Conservation (phyloP, 805 yeast genomes). For the Wickerhamomyces chambardii region DNA sequence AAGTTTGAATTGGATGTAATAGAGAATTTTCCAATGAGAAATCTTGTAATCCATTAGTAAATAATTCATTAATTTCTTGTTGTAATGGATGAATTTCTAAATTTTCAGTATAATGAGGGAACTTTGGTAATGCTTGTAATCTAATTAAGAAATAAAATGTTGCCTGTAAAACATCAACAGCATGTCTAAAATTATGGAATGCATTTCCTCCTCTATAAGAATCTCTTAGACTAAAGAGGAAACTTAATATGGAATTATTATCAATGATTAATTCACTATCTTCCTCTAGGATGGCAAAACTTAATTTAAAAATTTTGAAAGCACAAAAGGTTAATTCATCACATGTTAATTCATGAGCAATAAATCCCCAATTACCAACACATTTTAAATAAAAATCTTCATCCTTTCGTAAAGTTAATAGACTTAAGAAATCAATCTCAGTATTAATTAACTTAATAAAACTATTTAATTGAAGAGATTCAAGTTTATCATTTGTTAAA, state of each 20-base stretch:
- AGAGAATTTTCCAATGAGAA: constrained; percentile 8
- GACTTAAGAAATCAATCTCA: constrained; percentile 18
- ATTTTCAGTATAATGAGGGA: constrained; percentile 11
- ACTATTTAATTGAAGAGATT: constrained; percentile 6
- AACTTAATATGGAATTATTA: constrained; percentile 42
- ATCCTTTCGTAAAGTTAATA: constrained; percentile 15
- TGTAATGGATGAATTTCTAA: constrained; percentile 9
- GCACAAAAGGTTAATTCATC: constrained; percentile 64
- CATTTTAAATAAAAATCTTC: constrained; percentile 22
- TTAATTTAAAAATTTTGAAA: constrained; percentile 40
- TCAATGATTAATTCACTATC: constrained; percentile 6
- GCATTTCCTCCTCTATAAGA: constrained; percentile 80
- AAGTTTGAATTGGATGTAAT: constrained; percentile 31
- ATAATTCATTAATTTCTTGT: background rate
- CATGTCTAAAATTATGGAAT: constrained; percentile 94
- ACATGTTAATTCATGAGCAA: constrained; percentile 52
- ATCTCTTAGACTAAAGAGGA: constrained; percentile 63
- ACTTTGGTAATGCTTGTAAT: constrained; percentile 15
- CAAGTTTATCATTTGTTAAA: constrained; percentile 10
- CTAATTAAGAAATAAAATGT: constrained; percentile 51
- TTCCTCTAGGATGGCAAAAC: constrained; percentile 19
- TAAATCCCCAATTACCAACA: constrained; percentile 59
- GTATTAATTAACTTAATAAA: constrained; percentile 14
- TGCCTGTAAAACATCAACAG: constrained; percentile 92
- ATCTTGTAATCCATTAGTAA: background rate